These are phyloP conservation scores for Didymella exigua DNA, from an alignment of 2,329 filamentous ascomycete genomes.

Conservation along the genomic window DNA sequence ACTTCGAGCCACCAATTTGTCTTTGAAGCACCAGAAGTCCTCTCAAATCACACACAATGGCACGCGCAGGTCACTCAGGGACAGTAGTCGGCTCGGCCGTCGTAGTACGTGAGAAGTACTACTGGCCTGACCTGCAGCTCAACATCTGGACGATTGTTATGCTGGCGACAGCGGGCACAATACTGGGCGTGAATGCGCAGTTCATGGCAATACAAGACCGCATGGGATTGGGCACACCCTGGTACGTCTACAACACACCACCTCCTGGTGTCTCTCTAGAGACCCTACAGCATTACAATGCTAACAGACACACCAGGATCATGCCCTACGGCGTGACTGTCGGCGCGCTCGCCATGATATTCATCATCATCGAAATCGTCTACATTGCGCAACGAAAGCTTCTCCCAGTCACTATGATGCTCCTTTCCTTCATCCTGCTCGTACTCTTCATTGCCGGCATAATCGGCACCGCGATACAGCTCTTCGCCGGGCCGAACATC, in stretches of 20 bases:
- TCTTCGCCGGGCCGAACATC: slow-evolving; percentile 64
- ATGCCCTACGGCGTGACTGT: slow-evolving; percentile 68
- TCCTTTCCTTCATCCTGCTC: slow-evolving; percentile 66
- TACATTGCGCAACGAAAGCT: slow-evolving; percentile 62
- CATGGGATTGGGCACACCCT: slow-evolving; percentile 63
- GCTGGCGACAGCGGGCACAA: slow-evolving; percentile 61
- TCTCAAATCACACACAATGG: slow-evolving; percentile 33
- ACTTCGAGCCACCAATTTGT: not conserved
- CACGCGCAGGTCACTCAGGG: slow-evolving; percentile 39
- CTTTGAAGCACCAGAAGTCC: not conserved
- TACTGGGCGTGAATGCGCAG: slow-evolving; percentile 65
- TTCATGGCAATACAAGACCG: slow-evolving; percentile 65
- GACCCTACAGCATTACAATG: not conserved
- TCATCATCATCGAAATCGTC: slow-evolving; percentile 63
- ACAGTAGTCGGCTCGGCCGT: slow-evolving; percentile 49
- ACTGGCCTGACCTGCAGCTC: slow-evolving; percentile 69
- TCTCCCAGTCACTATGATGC: slow-evolving; percentile 63
- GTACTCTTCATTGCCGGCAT: slow-evolving; percentile 66
- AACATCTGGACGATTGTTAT: slow-evolving; percentile 70
- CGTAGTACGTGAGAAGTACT: slow-evolving; percentile 60
- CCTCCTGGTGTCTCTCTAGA: not conserved
- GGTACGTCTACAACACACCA: slow-evolving; percentile 51
- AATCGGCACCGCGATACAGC: slow-evolving; percentile 67
- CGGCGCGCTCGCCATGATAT: slow-evolving; percentile 61
- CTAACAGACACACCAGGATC: slow-evolving; percentile 57